A percentile compares a stretch with the other conserved stretches of the same genome.
These are phyloP conservation scores for Candida gorgasii DNA, from an alignment of 805 yeast species.

Conservation along the genomic window DNA sequence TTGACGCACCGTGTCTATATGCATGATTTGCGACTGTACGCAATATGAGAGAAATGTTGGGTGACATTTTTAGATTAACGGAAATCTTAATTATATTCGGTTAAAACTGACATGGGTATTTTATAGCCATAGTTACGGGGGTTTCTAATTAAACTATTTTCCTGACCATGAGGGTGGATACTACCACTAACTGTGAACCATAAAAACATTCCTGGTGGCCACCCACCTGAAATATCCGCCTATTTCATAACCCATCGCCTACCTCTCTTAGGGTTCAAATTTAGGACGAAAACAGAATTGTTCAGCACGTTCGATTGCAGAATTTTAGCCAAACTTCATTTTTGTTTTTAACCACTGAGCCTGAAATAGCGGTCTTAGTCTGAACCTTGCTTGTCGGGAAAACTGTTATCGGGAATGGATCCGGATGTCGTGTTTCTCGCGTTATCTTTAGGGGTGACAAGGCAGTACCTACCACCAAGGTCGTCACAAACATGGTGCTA, in stretches of 20 bases:
- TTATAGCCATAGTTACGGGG: background rate
- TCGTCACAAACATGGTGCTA: too few species aligned
- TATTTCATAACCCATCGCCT: too few species aligned
- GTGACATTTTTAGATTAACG: slow-evolving; percentile 2
- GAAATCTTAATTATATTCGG: slow-evolving; percentile 1
- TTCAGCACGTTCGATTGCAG: background rate
- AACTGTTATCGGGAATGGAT: too few species aligned
- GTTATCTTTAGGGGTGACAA: too few species aligned
- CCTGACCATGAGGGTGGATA: too few species aligned
- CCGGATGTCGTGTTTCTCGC: too few species aligned
- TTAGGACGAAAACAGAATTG: background rate
- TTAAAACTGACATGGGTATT: background rate
- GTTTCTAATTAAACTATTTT: background rate
- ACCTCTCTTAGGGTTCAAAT: too few species aligned
- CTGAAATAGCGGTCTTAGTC: too few species aligned
- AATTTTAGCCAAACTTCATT: slow-evolving; percentile 3
- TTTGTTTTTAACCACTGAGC: background rate
- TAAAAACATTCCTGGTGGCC: too few species aligned
- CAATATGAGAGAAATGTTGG: background rate
- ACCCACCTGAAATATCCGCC: background rate
- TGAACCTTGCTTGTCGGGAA: background rate
- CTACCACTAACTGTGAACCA: background rate
- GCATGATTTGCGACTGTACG: slow-evolving; percentile 2
- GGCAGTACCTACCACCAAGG: too few species aligned
- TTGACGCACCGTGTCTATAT: background rate